Evolutionary conservation across 768 basidiomycete genomes (phyloP), one percentile per base, ranked within the genome.

Genomic region (Clathrus columnatus): DNA sequence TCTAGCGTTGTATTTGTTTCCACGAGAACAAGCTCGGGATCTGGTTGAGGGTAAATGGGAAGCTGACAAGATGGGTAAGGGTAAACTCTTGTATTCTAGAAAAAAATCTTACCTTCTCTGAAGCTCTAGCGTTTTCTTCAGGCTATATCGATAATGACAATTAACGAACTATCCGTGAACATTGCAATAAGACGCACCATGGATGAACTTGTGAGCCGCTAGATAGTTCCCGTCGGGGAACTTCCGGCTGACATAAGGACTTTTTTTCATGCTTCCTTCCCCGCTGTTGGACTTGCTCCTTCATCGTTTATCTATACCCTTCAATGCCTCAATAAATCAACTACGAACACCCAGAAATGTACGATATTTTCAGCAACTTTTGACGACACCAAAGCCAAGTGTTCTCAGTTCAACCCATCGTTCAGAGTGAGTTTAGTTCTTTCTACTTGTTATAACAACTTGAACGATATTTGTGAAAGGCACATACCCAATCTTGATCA

Each of bases 1-100:
- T 93, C 86, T 27, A 97, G 78, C 18, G 79, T 78, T 1, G 87
- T 85, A 2, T 83, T 84, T 4, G 75, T 77, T 60, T 90, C 85
- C 48, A 89, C 77, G 7, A 97, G 79, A 21, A 88, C 61, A 36
- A 91, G 69, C 11, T 86, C 82, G 6, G 77, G 70, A 10, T 76
- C 75, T 1, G 80, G 74, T 5, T 67, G 62, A 1, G 88, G 78
- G 73, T 97, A 96, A 71, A 97, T 89, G 24, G 91, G 81, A 50
- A 87, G 81, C 93, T 97, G 66, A 5, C 27, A 17, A 48, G n/a
- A 18, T 26, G 54, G 2, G 23, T 11, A 55, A 28, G 32, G 14
- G 8, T 50, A 26, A 50, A 30, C 30, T 4, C 14, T 50, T 20
- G 49, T 4, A 5, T 36, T 27, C 20, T 27, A 16, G 3, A 7